Conservation (phyloP, 768 basidiomycete species). For the Mycena indigotica region DNA sequence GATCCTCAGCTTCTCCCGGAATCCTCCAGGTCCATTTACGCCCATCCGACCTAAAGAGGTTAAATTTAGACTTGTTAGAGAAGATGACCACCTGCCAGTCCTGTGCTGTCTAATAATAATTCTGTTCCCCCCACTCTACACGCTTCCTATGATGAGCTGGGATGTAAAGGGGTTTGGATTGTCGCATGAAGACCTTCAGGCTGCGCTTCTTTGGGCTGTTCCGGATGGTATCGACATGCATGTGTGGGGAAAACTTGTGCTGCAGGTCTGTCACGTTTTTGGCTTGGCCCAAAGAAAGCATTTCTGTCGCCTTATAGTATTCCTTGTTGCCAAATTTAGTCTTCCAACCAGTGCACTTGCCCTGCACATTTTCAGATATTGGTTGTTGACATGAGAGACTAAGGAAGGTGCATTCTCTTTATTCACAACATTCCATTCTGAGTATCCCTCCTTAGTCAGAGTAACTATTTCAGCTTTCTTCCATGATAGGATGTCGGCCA, state of each 20-base stretch:
- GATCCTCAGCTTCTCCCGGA: too few relatives aligned
- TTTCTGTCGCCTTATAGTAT: background rate
- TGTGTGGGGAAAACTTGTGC: background rate
- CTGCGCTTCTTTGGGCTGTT: background rate
- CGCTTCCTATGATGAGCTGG: background rate
- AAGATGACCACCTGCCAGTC: too few relatives aligned
- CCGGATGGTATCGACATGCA: constrained; percentile 3
- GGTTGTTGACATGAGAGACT: background rate
- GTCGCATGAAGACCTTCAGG: background rate
- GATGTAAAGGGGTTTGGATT: background rate
- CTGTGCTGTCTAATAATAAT: too few relatives aligned
- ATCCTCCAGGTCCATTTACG: too few relatives aligned
- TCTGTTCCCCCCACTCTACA: too few relatives aligned
- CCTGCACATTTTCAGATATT: background rate
- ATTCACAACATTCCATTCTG: background rate
- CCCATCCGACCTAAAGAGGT: too few relatives aligned
- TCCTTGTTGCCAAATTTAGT: background rate
- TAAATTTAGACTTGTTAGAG: too few relatives aligned
- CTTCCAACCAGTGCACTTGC: background rate
- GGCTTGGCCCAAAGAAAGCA: constrained; percentile 1
- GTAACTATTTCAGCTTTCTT: background rate
- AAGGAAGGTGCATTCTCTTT: background rate
- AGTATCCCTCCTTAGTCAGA: background rate
- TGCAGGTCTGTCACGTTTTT: constrained; percentile 2
- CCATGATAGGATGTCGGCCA: background rate